Evolutionary conservation across 2,329 filamentous ascomycete genomes (phyloP).

Genomic region (Cytospora piceae): DNA sequence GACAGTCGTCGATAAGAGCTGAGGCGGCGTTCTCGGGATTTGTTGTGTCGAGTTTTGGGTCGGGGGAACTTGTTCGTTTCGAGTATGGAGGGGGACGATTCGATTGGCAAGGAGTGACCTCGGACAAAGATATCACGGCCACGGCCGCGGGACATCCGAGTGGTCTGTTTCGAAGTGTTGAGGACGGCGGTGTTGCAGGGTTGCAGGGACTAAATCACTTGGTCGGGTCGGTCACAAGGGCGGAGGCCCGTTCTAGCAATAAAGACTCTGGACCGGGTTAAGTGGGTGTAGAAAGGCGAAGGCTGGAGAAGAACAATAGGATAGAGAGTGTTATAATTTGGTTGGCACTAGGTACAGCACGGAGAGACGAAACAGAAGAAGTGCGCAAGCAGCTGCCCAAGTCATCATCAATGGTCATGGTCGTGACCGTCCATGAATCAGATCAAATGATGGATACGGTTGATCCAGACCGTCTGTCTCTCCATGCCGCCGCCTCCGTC

Average conservation of each 20-base stretch:
- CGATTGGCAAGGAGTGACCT: conserved; percentile 24
- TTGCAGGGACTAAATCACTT: too few relatives aligned
- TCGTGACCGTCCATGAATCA: conserved; percentile 5
- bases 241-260: conserved; percentile 13
- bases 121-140: conserved; percentile 19
- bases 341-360: neutral
- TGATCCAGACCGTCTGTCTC: neutral
- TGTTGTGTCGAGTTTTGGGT: neutral
- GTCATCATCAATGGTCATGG: conserved; percentile 17
- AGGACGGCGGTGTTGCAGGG: conserved; percentile 22
- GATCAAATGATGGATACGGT: conserved; percentile 3
- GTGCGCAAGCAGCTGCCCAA: conserved; percentile 15
- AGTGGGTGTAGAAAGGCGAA: conserved; percentile 3
- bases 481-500: conserved; percentile 9
- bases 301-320: conserved; percentile 6
- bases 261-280: neutral
- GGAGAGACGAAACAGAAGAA: conserved; percentile 22
- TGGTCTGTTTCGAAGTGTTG: conserved; percentile 20
- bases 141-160: conserved; percentile 21
- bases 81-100: conserved; percentile 11
- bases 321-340: conserved; percentile 19
- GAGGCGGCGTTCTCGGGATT: neutral
- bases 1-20: conserved; percentile 1
- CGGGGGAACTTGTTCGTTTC: conserved; percentile 10
- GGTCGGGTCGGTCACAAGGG: conserved; percentile 19